Evolutionary conservation across 495 filamentous ascomycete species (phyloP).

Genomic region (Letharia lupina): DNA sequence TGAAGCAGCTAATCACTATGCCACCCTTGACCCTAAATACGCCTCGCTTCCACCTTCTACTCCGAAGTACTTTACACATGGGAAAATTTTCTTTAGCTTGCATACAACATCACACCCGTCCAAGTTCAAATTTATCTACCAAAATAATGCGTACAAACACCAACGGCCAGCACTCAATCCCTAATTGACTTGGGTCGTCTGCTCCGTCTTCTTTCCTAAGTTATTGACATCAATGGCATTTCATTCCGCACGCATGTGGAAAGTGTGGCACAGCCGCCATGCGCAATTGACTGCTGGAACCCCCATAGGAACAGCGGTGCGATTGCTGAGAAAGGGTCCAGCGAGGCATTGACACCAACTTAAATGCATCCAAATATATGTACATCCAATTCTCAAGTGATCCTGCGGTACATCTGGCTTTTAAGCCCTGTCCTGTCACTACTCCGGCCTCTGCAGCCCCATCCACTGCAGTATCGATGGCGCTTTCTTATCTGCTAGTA

Average conservation of each 20-base stretch:
- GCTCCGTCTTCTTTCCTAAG: no score
- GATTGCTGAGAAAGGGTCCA: not conserved
- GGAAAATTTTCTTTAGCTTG: no score
- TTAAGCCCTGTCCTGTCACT: not conserved
- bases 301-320: not conserved
- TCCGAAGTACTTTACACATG: no score
- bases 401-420: not conserved
- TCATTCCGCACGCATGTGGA: no score
- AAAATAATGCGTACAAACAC: no score
- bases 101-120: no score
- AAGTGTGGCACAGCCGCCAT: not conserved
- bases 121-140: no score
- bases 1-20: no score
- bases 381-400: not conserved
- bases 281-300: not conserved
- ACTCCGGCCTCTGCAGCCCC: slow-evolving; percentile 8
- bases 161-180: no score
- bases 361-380: not conserved
- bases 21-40: no score
- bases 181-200: no score
- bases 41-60: no score
- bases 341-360: not conserved
- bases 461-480: slow-evolving; percentile 3
- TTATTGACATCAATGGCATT: not conserved
- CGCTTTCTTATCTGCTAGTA: not conserved